These are phyloP conservation scores for Fusarium guadeloupense DNA, from an alignment of 2,329 filamentous ascomycete genomes.

Conservation along the genomic window DNA sequence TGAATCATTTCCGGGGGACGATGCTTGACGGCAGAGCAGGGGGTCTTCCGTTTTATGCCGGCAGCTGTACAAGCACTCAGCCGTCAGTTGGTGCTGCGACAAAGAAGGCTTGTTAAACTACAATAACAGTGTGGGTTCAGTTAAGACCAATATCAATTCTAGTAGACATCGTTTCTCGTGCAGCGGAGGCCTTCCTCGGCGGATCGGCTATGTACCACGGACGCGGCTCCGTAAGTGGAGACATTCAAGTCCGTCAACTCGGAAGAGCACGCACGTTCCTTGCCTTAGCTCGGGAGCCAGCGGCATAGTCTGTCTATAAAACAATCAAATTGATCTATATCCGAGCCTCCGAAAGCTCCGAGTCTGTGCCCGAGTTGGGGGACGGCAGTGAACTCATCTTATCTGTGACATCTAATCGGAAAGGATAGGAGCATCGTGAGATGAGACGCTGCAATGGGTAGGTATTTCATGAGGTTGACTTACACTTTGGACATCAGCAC, in stretches of 20 bases:
- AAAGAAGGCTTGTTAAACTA: not conserved
- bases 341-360: slow-evolving; percentile 42
- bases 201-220: slow-evolving; percentile 14
- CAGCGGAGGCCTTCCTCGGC: slow-evolving; percentile 2
- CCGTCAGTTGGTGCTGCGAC: not conserved
- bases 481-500: not conserved
- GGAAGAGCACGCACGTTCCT: slow-evolving; percentile 12
- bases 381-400: slow-evolving; percentile 9
- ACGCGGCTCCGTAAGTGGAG: slow-evolving; percentile 34
- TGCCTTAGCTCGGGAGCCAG: not conserved
- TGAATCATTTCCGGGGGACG: not conserved
- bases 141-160: not conserved
- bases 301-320: not conserved
- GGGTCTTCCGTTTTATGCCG: slow-evolving; percentile 3
- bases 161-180: no score
- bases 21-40: not conserved
- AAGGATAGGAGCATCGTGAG: not conserved
- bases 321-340: slow-evolving; percentile 4
- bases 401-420: slow-evolving; percentile 9
- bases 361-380: slow-evolving; percentile 26
- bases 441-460: slow-evolving; percentile 1
- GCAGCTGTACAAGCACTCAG: not conserved
- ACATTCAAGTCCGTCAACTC: not conserved
- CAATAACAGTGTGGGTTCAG: no score
- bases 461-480: not conserved